Conservation (phyloP, 2,329 filamentous ascomycete genomes). For the Colletotrichum siamense region DNA sequence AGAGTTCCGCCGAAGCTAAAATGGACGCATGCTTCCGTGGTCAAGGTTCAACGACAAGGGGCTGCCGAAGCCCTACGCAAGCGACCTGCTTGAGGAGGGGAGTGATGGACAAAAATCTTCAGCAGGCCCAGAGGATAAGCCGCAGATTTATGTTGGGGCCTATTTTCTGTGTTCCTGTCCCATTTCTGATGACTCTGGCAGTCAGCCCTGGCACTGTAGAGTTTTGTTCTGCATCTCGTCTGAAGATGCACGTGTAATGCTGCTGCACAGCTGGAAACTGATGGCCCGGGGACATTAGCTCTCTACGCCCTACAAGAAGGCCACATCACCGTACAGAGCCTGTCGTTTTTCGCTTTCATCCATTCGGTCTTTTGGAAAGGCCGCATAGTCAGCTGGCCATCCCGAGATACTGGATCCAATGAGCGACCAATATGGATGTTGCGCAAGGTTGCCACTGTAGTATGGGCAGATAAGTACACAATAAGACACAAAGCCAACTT, state of each 20-base stretch:
- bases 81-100: background rate
- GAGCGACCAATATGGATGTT: background rate
- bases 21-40: background rate
- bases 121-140: background rate
- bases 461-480: background rate
- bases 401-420: background rate
- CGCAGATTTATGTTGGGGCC: background rate
- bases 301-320: background rate
- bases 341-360: background rate
- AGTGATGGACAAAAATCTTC: background rate
- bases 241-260: background rate
- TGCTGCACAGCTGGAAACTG: background rate
- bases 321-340: background rate
- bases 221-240: background rate
- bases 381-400: background rate
- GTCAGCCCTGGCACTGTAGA: background rate
- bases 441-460: background rate
- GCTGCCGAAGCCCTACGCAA: background rate
- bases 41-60: background rate
- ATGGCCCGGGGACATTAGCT: background rate
- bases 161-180: background rate
- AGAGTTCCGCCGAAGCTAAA: background rate
- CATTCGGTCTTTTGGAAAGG: background rate
- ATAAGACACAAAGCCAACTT: background rate
- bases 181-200: background rate